A percentile compares a stretch with the other conserved stretches of the same genome.
Evolutionary conservation across 331 rosid genomes (phyloP).

Genomic region (Rhamnella rubrinervis): DNA sequence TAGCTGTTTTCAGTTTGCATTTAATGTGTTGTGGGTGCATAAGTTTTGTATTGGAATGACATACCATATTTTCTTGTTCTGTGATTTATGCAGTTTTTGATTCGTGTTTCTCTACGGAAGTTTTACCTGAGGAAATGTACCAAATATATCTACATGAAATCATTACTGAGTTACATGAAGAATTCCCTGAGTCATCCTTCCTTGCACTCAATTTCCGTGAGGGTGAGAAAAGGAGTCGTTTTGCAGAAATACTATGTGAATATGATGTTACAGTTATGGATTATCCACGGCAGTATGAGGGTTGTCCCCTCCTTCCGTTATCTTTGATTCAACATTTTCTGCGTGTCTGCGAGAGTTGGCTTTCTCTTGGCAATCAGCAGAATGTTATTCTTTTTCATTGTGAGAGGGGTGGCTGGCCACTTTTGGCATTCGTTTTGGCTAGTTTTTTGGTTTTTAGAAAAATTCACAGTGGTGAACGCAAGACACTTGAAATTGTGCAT

Average conservation of each 20-base stretch:
- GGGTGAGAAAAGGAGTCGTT: conserved; percentile 67
- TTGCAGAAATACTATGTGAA: conserved; percentile 57
- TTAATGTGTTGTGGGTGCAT: background rate
- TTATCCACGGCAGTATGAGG: conserved; percentile 89
- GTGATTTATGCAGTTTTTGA: conserved; percentile 66
- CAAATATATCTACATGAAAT: conserved; percentile 68
- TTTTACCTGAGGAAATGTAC: conserved; percentile 75
- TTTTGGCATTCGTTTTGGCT: conserved; percentile 73
- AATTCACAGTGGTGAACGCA: conserved; percentile 68
- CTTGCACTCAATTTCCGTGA: conserved; percentile 87
- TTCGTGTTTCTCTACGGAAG: conserved; percentile 91
- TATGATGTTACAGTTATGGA: conserved; percentile 79
- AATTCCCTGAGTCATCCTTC: conserved; percentile 83
- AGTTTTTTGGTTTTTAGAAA: conserved; percentile 62
- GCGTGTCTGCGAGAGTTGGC: conserved; percentile 81
- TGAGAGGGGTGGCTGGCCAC: conserved; percentile 97
- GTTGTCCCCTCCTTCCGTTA: conserved; percentile 78
- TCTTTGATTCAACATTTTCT: conserved; percentile 85
- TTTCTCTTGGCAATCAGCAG: conserved; percentile 55
- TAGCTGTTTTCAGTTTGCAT: background rate
- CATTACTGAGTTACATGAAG: conserved; percentile 72
- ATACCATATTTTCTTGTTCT: background rate
- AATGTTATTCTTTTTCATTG: conserved; percentile 74
- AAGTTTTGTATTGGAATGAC: background rate
- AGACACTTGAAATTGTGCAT: conserved; percentile 85